Evolutionary conservation across 345 rosid genomes (phyloP).

Genomic region (Hibiscus tridactylites): DNA sequence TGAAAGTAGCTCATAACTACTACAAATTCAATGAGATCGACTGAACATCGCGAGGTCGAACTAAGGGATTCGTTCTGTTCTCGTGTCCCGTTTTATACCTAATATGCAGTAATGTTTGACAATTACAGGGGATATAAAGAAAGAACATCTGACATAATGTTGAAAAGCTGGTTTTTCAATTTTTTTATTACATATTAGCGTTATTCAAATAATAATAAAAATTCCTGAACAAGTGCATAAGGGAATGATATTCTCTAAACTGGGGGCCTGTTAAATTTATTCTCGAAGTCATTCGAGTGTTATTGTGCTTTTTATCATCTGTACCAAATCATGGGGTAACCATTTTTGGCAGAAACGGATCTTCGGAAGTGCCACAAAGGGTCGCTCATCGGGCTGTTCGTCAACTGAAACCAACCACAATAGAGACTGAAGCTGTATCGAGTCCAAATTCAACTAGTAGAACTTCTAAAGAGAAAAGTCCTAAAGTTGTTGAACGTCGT

Average conservation of each 20-base stretch:
- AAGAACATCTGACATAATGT: background rate
- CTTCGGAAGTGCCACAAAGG: slow-evolving; percentile 63
- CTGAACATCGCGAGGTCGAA: background rate
- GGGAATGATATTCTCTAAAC: background rate
- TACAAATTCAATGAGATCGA: background rate
- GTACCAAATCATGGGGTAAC: background rate
- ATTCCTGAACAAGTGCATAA: no score
- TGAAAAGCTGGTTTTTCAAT: background rate
- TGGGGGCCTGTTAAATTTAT: background rate
- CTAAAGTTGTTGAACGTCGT: slow-evolving; percentile 61
- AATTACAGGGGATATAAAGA: background rate
- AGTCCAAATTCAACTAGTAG: slow-evolving; percentile 43
- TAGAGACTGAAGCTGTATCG: slow-evolving; percentile 50
- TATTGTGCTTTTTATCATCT: background rate
- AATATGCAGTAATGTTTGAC: background rate
- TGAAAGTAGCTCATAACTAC: background rate
- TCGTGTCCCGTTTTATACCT: background rate
- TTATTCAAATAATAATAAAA: no score
- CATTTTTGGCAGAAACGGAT: slow-evolving; percentile 37
- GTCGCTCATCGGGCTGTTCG: slow-evolving; percentile 73
- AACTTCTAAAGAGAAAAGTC: slow-evolving; percentile 74
- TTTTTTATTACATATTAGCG: no score
- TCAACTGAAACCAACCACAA: slow-evolving; percentile 45
- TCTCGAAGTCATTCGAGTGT: slow-evolving; percentile 1
- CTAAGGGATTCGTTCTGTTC: background rate